Evolutionary conservation across 805 yeast genomes (phyloP).

Genomic region (Saturnispora sanitii): DNA sequence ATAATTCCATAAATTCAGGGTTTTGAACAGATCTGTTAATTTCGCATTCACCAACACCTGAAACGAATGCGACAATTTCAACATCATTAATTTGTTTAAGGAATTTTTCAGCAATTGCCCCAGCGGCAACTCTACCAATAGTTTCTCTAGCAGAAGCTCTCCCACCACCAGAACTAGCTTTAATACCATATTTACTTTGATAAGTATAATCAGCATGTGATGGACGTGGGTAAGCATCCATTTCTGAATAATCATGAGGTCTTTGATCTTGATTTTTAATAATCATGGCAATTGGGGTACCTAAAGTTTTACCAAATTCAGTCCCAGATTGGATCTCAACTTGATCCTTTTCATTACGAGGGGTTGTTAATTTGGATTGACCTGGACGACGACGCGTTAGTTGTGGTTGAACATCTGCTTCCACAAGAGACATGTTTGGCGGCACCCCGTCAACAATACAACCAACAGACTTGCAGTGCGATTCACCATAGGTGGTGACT

Average conservation of each 20-base stretch:
- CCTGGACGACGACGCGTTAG: slow-evolving; percentile 96
- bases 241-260: slow-evolving; percentile 92
- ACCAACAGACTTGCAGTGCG: slow-evolving; percentile 95
- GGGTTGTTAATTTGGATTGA: slow-evolving; percentile 84
- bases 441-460: slow-evolving; percentile 98
- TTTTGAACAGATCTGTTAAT: slow-evolving; percentile 66
- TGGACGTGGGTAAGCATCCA: slow-evolving; percentile 93
- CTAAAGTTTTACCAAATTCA: slow-evolving; percentile 81
- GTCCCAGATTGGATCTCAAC: slow-evolving; percentile 94
- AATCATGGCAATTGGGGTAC: slow-evolving; percentile 92
- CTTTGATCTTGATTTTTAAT: slow-evolving; percentile 93
- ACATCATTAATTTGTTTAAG: slow-evolving; percentile 66
- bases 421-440: slow-evolving; percentile 80
- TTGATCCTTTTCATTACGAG: slow-evolving; percentile 89
- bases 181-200: slow-evolving; percentile 78
- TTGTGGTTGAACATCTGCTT: slow-evolving; percentile 90
- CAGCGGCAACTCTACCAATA: slow-evolving; percentile 97
- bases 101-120: slow-evolving; percentile 94
- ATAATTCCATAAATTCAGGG: slow-evolving; percentile 52
- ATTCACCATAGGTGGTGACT: slow-evolving; percentile 96
- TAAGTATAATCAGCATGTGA: slow-evolving; percentile 97
- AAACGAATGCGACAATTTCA: slow-evolving; percentile 93
- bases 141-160: slow-evolving; percentile 96
- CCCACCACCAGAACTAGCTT: slow-evolving; percentile 96
- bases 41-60: slow-evolving; percentile 76